Percentiles rank a stretch among this genome's conserved stretches.
Conservation (phyloP, 768 basidiomycete genomes). For the Boletus subcaerulescens region DNA sequence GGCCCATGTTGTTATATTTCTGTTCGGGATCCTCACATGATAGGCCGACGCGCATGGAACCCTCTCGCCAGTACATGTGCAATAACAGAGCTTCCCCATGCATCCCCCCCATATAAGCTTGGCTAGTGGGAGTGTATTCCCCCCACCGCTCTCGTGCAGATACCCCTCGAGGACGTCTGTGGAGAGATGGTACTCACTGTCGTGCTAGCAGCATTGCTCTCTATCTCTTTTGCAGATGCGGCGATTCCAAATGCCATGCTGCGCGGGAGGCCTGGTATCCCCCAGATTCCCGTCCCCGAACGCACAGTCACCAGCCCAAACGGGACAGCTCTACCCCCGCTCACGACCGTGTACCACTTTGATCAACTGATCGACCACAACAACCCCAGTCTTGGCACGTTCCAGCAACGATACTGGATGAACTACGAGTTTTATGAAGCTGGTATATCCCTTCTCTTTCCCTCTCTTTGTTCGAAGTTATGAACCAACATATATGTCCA, state of each 20-base stretch:
- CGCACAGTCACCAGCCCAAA: constrained; percentile 14
- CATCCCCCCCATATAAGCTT: constrained; percentile 3
- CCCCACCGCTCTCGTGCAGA: background rate
- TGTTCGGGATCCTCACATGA: background rate
- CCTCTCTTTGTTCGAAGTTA: background rate
- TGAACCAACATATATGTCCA: background rate
- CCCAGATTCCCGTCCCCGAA: constrained; percentile 10
- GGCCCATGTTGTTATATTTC: background rate
- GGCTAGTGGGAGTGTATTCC: background rate
- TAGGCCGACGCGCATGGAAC: constrained; percentile 5
- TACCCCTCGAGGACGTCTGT: background rate
- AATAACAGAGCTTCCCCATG: constrained; percentile 4
- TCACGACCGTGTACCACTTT: constrained; percentile 30
- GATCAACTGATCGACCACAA: constrained; percentile 43
- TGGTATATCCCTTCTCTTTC: constrained; percentile 31
- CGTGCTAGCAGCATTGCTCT: constrained; percentile 8
- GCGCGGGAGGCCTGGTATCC: constrained; percentile 16
- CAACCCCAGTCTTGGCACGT: constrained; percentile 69
- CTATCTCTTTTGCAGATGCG: constrained; percentile 15
- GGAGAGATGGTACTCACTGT: constrained; percentile 11
- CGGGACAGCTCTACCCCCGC: constrained; percentile 25
- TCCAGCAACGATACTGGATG: constrained; percentile 71
- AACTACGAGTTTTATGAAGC: constrained; percentile 63
- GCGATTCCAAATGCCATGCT: constrained; percentile 20
- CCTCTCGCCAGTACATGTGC: constrained; percentile 1